Percentiles rank a stretch among this genome's conserved stretches.
phyloP scores from a whole-genome alignment of 2,329 filamentous ascomycete species.

The Camillea tinctor region DNA sequence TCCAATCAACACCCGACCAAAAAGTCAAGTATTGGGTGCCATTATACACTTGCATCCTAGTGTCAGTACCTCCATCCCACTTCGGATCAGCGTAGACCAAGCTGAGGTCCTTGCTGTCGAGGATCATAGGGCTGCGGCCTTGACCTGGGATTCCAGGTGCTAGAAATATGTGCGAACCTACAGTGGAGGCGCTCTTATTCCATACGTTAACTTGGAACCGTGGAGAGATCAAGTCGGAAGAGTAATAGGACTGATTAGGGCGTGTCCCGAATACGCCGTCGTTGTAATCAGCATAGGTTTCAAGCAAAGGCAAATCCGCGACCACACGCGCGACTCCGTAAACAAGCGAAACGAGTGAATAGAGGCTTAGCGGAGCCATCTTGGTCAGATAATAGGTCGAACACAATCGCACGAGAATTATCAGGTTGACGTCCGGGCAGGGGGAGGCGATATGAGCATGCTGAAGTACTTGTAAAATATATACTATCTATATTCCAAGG shows the following conservation, averaged over 20 bases:
- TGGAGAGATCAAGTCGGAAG: slow-evolving; percentile 18
- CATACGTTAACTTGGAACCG: slow-evolving; percentile 20
- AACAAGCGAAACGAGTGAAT: slow-evolving; percentile 11
- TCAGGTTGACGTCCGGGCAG: neutral
- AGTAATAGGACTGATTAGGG: slow-evolving; percentile 24
- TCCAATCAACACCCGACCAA: slow-evolving; percentile 34
- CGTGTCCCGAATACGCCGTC: slow-evolving; percentile 18
- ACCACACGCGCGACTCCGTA: slow-evolving; percentile 7
- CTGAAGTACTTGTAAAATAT: neutral
- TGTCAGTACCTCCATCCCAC: slow-evolving; percentile 20
- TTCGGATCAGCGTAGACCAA: slow-evolving; percentile 25
- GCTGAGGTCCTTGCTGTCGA: slow-evolving; percentile 23
- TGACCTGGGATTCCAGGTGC: slow-evolving; percentile 9
- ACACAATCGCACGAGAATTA: neutral
- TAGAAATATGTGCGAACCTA: slow-evolving; percentile 23
- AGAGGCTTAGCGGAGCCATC: neutral
- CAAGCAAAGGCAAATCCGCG: slow-evolving; percentile 16
- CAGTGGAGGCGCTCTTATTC: slow-evolving; percentile 16
- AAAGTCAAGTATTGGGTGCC: slow-evolving; percentile 36
- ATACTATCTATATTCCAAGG: neutral
- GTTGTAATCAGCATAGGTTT: slow-evolving; percentile 18
- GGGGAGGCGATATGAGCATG: neutral
- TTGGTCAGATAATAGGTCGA: neutral
- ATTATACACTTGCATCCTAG: slow-evolving; percentile 31
- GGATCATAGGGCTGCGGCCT: slow-evolving; percentile 20